Evolutionary conservation across 1,139 yeast species (phyloP).

Genomic region (Nakaseomyces sp.): DNA sequence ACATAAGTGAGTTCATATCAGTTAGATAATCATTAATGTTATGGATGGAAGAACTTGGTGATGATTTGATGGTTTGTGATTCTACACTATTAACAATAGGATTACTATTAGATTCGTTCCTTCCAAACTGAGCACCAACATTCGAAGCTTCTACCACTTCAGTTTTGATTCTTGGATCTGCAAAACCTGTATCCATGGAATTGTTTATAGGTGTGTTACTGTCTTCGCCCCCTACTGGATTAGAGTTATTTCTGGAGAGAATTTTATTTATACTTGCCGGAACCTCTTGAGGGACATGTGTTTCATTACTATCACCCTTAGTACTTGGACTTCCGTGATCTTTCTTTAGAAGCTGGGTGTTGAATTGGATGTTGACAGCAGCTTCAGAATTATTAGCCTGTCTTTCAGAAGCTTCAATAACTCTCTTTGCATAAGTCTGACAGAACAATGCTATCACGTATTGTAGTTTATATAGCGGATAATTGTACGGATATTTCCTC

Average conservation of each 20-base stretch:
- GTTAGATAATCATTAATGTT: slow-evolving; percentile 22
- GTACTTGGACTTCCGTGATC: background rate
- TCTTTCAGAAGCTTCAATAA: slow-evolving; percentile 23
- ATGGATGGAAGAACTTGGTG: slow-evolving; percentile 19
- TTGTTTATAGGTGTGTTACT: slow-evolving; percentile 1
- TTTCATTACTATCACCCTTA: background rate
- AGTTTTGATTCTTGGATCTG: background rate
- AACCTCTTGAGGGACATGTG: background rate
- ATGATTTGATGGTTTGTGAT: slow-evolving; percentile 6
- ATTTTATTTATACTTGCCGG: slow-evolving; percentile 1
- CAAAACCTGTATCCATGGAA: background rate
- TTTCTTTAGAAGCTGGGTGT: slow-evolving; percentile 4
- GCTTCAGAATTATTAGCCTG: slow-evolving; percentile 4
- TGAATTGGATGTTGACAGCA: slow-evolving; percentile 6
- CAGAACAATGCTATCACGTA: slow-evolving; percentile 49
- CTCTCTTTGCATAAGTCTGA: slow-evolving; percentile 52
- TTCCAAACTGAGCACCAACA: background rate
- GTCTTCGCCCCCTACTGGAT: background rate
- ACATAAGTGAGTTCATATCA: slow-evolving; percentile 22
- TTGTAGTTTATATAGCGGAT: slow-evolving; percentile 44
- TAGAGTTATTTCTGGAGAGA: background rate
- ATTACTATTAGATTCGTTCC: background rate
- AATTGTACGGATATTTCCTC: slow-evolving; percentile 38
- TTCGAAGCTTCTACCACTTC: background rate
- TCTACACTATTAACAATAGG: background rate